A percentile compares a stretch with the other conserved stretches of the same genome.
phyloP scores from a whole-genome alignment of 2,329 filamentous ascomycete species.

The Botrytis aclada region DNA sequence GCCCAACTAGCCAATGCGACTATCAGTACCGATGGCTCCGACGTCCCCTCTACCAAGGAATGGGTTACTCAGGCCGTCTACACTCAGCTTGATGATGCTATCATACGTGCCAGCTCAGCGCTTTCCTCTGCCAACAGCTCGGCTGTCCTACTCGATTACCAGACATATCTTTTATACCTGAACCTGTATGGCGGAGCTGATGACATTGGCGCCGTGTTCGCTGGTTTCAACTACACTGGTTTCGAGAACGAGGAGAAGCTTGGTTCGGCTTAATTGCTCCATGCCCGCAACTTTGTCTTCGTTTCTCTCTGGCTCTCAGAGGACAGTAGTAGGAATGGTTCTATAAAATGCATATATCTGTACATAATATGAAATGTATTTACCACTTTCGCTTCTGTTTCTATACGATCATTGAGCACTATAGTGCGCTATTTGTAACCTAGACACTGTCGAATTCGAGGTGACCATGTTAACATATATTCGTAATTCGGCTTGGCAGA shows the following conservation, averaged over 20 bases:
- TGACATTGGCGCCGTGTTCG: neutral
- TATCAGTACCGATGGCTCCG: neutral
- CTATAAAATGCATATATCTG: neutral
- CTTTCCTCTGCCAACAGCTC: neutral
- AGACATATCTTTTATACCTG: neutral
- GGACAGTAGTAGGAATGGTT: neutral
- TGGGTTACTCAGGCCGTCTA: neutral
- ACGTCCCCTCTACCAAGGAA: neutral
- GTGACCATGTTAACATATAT: neutral
- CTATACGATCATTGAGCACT: neutral
- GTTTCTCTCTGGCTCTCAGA: neutral
- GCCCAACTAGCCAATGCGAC: neutral
- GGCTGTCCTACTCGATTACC: neutral
- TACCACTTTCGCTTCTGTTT: neutral
- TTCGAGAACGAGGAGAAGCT: neutral
- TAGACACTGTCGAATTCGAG: neutral
- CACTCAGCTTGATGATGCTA: neutral
- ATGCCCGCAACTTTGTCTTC: neutral
- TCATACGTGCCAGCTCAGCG: neutral
- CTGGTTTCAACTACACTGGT: neutral
- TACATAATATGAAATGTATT: neutral
- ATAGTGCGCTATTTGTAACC: neutral
- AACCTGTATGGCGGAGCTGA: neutral
- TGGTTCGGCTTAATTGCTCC: neutral
- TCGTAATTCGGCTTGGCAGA: neutral